Evolutionary conservation across 345 rosid genomes (phyloP), one percentile per base, ranked within the genome.

Genomic region (Eucalyptus caleyi): DNA sequence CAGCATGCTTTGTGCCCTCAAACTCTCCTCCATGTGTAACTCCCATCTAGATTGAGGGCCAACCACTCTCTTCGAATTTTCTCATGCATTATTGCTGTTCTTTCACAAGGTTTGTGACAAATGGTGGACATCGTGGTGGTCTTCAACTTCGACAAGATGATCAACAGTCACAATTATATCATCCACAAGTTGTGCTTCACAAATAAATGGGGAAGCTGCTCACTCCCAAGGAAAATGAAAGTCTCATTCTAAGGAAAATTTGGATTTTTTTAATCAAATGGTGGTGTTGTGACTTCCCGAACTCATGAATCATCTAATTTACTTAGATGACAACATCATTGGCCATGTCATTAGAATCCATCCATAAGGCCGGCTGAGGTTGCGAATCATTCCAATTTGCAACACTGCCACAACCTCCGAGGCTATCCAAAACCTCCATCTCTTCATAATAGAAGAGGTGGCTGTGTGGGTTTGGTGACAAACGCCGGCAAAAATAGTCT

Each of bases 401-500:
- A 56, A 23, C 1, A 56, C 6, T 1, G 3, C 13, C 62, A 9
- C 4, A 1, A 2, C 6, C 13, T 56, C 30, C 3, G 1, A 56
- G 26, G 12, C 30, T 56, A 56, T 56, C 62, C 13, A 56, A 56
- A 23, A 23, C 27, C 12, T 56, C 13, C 62, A 21, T 56, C 62
- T 56, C 30, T 9, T 56, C 62, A 4, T 56, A 56, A 56, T 9
- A 56, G 30, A 24, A 21, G 27, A 4, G 62, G 62, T 24, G 62
- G 62, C 13, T 3, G 1, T 9, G 30, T 56, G 27, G 10, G 2
- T 2, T 1, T 53, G 0, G 13, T 56, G 62, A 23, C 62, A 24
- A 56, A 21, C 1, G 4, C 62, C 0, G 0, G 1, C 1, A 0
- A 24, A 23, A 24, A 56, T 56, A 56, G 12, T 24, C 27, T 24